Evolutionary conservation across 2,329 filamentous ascomycete genomes (phyloP).

Genomic region (Pestalotiopsis fici): DNA sequence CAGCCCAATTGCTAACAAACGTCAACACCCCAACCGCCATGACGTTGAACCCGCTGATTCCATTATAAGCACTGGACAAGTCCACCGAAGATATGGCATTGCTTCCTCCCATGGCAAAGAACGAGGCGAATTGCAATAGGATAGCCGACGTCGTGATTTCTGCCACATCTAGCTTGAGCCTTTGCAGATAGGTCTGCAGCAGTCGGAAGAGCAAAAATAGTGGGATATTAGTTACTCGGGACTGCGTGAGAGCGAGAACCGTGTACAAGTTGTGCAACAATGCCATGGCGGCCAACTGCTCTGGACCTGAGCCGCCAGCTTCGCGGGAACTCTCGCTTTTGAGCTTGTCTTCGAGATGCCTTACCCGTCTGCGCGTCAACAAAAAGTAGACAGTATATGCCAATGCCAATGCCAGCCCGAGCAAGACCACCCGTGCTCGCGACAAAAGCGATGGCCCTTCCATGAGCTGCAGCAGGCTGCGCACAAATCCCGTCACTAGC

Average conservation of each 20-base stretch:
- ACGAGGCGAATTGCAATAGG: conserved; percentile 78
- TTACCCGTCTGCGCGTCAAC: conserved; percentile 16
- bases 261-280: conserved; percentile 70
- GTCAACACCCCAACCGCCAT: conserved; percentile 80
- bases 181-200: conserved; percentile 50
- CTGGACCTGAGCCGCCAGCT: neutral
- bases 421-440: conserved; percentile 52
- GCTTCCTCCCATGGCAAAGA: conserved; percentile 88
- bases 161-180: conserved; percentile 47
- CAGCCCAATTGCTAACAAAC: conserved; percentile 90
- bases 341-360: neutral
- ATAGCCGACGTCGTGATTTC: conserved; percentile 72
- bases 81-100: conserved; percentile 97
- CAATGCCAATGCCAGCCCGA: conserved; percentile 41
- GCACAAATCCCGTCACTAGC: conserved; percentile 57
- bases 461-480: conserved; percentile 39
- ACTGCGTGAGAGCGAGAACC: conserved; percentile 84
- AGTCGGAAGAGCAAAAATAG: conserved; percentile 76
- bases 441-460: conserved; percentile 46
- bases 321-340: neutral
- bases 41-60: conserved; percentile 78
- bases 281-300: conserved; percentile 19
- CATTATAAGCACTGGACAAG: conserved; percentile 93
- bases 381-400: conserved; percentile 41
- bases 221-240: conserved; percentile 81